phyloP scores from a whole-genome alignment of 179 eudicot species.

The Camellia oleifera region DNA sequence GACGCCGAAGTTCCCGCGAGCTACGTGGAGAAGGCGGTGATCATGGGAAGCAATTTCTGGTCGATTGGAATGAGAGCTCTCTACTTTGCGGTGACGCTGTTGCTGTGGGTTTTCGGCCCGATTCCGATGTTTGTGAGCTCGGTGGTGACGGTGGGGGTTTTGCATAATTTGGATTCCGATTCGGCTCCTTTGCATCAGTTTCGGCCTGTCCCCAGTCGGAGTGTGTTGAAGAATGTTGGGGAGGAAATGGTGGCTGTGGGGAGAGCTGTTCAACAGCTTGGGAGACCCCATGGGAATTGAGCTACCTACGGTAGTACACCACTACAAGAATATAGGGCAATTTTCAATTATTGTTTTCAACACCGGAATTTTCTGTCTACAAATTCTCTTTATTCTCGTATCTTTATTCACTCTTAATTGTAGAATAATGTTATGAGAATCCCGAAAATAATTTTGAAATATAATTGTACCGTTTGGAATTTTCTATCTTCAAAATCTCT shows the following conservation, averaged over 20 bases:
- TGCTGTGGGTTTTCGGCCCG: conserved; percentile 68
- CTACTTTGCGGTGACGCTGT: conserved; percentile 41
- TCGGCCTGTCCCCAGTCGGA: neutral
- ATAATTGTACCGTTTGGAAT: no score
- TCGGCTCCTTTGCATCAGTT: conserved; percentile 20
- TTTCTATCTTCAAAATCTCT: no score
- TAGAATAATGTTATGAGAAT: no score
- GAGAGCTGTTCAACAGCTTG: conserved; percentile 10
- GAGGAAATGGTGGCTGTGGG: conserved; percentile 2
- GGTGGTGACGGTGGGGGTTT: conserved; percentile 30
- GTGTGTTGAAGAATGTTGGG: neutral
- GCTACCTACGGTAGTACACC: no score
- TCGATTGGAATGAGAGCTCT: conserved; percentile 50
- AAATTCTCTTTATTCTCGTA: no score
- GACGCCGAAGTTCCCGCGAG: conserved; percentile 32
- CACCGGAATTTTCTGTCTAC: no score
- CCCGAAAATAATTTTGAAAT: no score
- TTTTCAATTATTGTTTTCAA: no score
- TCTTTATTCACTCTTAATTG: no score
- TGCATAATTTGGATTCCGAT: conserved; percentile 46
- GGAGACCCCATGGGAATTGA: neutral
- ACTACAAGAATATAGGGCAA: no score
- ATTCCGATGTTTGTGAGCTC: conserved; percentile 57
- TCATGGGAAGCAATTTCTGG: conserved; percentile 46
- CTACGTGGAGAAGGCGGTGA: conserved; percentile 35